Base-by-base conservation (phyloP, 2,329 filamentous ascomycete genomes). In the Colletotrichum sp. region DNA sequence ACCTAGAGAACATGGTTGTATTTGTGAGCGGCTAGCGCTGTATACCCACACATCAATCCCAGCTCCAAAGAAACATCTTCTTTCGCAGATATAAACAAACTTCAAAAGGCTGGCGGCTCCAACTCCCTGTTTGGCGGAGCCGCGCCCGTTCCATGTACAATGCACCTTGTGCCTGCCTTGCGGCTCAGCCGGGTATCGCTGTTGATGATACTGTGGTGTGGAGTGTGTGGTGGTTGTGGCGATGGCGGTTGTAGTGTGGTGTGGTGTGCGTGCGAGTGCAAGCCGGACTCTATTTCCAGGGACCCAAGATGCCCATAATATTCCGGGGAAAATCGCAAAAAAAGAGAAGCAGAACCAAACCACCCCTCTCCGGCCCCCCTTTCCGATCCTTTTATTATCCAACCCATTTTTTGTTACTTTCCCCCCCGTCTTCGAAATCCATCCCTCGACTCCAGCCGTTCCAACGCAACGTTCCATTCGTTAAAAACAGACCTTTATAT, bases 191-290 rank as follows among this genome's bases (percentile, higher is more conserved):
- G 64, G 68, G 73, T 76, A 72, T 77, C 72, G 73, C 72, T 77
- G 44, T 68, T 76, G 72, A 77, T 77, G 76, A 74, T 67, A 74
- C 75, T 76, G 69, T 63, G 36, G 67, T 71, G 49, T 75, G 34
- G 30, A 30, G 34, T 75, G 28, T 62, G 28, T 21, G 18, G 44
- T n/a, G 44, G 44, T 49, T 6, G n/a, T 44, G 39, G 39, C n/a
- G 39, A 49, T 49, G 44, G 44, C 44, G 18, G 44, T 21, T 21
- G 18, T 44, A 44, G 28, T 62, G 28, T 34, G 9, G 28, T 62
- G 28, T 34, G 9, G 59, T 36, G 52, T 44, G 32, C 32, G 73
- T 68, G 71, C 57, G 39, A 71, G 44, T 59, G 63, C 62, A 62
- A 75, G 55, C 69, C 69, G 70, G 73, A 69, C 55, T 76, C 73